Conservation (phyloP, 208 protist species). For the Vickermania spadyakhi region DNA sequence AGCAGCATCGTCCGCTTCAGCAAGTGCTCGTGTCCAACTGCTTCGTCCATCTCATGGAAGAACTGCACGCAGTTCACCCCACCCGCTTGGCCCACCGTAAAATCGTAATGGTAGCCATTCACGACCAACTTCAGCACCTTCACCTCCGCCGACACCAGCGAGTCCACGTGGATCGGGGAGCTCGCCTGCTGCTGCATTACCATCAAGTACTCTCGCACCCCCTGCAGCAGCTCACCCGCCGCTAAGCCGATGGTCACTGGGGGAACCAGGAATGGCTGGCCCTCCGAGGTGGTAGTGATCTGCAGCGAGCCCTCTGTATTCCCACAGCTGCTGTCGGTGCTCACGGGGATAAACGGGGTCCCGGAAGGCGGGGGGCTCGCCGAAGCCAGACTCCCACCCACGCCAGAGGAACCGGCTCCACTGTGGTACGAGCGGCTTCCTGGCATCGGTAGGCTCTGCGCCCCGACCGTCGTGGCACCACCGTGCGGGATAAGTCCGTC, state of each 20-base stretch:
- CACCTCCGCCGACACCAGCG: slow-evolving; percentile 74
- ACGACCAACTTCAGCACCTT: slow-evolving; percentile 86
- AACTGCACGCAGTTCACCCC: slow-evolving; percentile 87
- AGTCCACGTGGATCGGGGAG: slow-evolving; percentile 61
- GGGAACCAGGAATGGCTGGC: slow-evolving; percentile 26
- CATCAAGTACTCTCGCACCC: slow-evolving; percentile 53
- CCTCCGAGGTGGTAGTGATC: slow-evolving; percentile 28
- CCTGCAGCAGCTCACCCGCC: slow-evolving; percentile 50
- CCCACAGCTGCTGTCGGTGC: slow-evolving; percentile 46
- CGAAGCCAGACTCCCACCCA: neutral
- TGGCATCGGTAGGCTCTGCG: neutral
- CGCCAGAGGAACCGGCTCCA: neutral
- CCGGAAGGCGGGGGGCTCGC: neutral
- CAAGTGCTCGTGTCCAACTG: slow-evolving; percentile 70
- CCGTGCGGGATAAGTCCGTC: slow-evolving; percentile 34
- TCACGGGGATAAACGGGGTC: slow-evolving; percentile 7
- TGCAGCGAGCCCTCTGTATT: slow-evolving; percentile 45
- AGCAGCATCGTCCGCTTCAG: slow-evolving; percentile 87
- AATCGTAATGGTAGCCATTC: slow-evolving; percentile 77
- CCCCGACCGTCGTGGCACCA: slow-evolving; percentile 1
- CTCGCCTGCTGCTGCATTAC: slow-evolving; percentile 10
- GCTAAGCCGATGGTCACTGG: slow-evolving; percentile 51
- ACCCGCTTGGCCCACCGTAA: slow-evolving; percentile 84
- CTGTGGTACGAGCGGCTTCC: slow-evolving; percentile 6
- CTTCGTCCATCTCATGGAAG: slow-evolving; percentile 78